A percentile compares a stretch with the other conserved stretches of the same genome.
phyloP scores from a whole-genome alignment of 345 rosid genomes.

The Gossypium turneri region DNA sequence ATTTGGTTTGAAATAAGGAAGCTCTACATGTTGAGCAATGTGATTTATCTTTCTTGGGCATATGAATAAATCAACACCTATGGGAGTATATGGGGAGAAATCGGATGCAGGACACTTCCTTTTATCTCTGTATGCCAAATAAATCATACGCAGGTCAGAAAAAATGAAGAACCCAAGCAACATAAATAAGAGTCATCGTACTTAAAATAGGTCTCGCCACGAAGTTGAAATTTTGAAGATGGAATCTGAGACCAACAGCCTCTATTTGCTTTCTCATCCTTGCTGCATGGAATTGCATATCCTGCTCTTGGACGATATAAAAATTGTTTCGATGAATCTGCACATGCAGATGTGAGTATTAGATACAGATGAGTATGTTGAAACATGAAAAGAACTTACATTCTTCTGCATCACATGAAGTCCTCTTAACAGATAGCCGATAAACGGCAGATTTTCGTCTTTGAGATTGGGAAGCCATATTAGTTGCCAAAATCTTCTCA shows the following conservation, averaged over 20 bases:
- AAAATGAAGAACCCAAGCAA: neutral
- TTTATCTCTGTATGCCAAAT: constrained; percentile 62
- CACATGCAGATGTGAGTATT: constrained; percentile 3
- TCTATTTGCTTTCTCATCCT: constrained; percentile 38
- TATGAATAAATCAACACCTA: constrained; percentile 73
- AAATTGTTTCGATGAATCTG: constrained; percentile 59
- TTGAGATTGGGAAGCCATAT: constrained; percentile 22
- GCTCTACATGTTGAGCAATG: constrained; percentile 82
- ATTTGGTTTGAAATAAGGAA: constrained; percentile 58
- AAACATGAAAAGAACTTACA: neutral
- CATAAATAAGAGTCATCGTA: constrained; percentile 21
- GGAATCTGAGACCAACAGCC: constrained; percentile 65
- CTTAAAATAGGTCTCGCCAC: constrained; percentile 65
- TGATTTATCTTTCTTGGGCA: constrained; percentile 82
- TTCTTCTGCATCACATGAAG: constrained; percentile 49
- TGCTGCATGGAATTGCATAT: constrained; percentile 36
- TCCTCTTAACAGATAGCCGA: constrained; percentile 38
- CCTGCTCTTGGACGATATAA: constrained; percentile 63
- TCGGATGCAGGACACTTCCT: constrained; percentile 63
- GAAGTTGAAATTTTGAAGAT: constrained; percentile 63
- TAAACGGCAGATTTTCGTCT: constrained; percentile 6
- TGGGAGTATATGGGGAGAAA: constrained; percentile 55
- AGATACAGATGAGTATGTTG: neutral
- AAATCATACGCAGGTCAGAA: neutral
- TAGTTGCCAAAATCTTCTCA: constrained; percentile 26